Conservation (phyloP, 1,284 basidiomycete species). For the Gomphus bonarii region DNA sequence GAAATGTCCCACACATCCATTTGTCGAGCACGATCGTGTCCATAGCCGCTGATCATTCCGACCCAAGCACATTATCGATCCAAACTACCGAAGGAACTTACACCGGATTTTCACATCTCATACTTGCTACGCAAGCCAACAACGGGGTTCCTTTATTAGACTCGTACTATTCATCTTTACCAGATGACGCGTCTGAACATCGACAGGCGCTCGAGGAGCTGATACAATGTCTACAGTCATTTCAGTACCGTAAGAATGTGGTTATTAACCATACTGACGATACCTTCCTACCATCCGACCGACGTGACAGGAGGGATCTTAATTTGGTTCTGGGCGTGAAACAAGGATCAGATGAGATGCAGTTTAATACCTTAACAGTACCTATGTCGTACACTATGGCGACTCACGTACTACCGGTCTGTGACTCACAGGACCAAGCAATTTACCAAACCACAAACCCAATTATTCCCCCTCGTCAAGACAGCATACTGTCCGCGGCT, state of each 20-base stretch:
- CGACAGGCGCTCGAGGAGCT: constrained; percentile 26
- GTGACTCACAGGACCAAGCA: constrained; percentile 23
- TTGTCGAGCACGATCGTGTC: constrained; percentile 38
- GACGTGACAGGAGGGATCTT: constrained; percentile 46
- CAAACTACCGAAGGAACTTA: constrained; percentile 19
- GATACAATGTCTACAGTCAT: constrained; percentile 32
- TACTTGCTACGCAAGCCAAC: constrained; percentile 64
- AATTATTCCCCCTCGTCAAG: constrained; percentile 38
- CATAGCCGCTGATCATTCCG: constrained; percentile 27
- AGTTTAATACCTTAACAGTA: constrained; percentile 18
- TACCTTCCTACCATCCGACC: constrained; percentile 39
- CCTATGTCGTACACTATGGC: constrained; percentile 50
- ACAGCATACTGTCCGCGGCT: constrained; percentile 43
- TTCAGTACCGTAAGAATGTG: constrained; percentile 41
- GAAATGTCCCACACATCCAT: constrained; percentile 38
- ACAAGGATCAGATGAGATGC: constrained; percentile 9
- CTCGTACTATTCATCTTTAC: constrained; percentile 29
- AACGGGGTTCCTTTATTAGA: constrained; percentile 40
- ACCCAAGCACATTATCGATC: constrained; percentile 27
- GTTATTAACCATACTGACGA: constrained; percentile 64
- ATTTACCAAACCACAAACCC: constrained; percentile 72
- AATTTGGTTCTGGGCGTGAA: constrained; percentile 37
- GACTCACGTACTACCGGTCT: constrained; percentile 36
- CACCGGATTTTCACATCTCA: constrained; percentile 48
- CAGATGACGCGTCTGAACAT: constrained; percentile 17